These are phyloP conservation scores for Alternaria sp. DNA, from an alignment of 2,329 filamentous ascomycete species.

Conservation along the genomic window DNA sequence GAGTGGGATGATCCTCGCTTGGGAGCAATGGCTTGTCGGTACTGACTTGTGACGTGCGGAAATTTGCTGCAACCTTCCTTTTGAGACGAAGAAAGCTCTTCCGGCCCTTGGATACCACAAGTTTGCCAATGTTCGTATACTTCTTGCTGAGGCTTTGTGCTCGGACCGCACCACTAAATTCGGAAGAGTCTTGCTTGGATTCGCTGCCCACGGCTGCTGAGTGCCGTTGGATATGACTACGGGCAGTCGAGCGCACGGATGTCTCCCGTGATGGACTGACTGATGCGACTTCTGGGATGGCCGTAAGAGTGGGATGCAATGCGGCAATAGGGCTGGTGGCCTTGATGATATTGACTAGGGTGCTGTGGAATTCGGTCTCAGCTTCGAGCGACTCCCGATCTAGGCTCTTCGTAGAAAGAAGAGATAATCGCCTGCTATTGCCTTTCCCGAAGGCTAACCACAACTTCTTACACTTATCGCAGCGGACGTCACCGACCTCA, in stretches of 20 bases:
- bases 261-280: conserved; percentile 19
- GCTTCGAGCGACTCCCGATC: conserved; percentile 28
- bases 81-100: background rate
- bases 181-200: background rate
- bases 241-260: conserved; percentile 10
- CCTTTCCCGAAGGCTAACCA: conserved; percentile 37
- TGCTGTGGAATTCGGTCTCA: conserved; percentile 25
- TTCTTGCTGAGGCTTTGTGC: background rate
- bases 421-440: conserved; percentile 35
- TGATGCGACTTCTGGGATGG: conserved; percentile 26
- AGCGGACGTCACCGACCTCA: conserved; percentile 28
- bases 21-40: background rate
- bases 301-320: conserved; percentile 25
- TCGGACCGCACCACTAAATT: background rate
- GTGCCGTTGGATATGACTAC: background rate
- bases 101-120: background rate
- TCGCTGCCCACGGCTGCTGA: background rate
- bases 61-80: background rate
- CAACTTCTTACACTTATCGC: conserved; percentile 32
- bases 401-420: conserved; percentile 31
- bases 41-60: background rate
- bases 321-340: conserved; percentile 26
- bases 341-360: conserved; percentile 33
- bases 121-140: background rate
- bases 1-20: background rate